phyloP scores from a whole-genome alignment of 805 yeast species.

The Cyberlindnera maclurae region DNA sequence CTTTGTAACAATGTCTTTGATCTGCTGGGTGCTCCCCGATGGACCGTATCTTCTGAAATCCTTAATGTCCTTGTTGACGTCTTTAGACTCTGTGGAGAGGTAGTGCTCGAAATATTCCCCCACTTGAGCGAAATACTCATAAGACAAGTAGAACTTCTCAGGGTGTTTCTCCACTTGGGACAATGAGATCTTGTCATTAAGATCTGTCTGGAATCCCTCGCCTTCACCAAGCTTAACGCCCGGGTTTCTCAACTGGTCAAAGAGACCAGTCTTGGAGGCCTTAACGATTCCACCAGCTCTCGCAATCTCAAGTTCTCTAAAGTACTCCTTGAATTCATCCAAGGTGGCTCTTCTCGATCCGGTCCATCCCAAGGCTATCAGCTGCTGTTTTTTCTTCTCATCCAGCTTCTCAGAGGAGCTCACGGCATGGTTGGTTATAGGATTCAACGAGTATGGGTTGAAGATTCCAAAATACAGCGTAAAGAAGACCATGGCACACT shows the following conservation, averaged over 20 bases:
- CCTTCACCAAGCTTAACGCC: constrained; percentile 63
- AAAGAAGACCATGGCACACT: constrained; percentile 47
- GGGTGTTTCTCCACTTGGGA: constrained; percentile 32
- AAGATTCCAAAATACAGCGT: constrained; percentile 62
- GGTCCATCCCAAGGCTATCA: constrained; percentile 85
- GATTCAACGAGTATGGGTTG: constrained; percentile 62
- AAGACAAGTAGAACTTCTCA: constrained; percentile 46
- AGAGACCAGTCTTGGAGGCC: constrained; percentile 69
- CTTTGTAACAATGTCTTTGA: constrained; percentile 26
- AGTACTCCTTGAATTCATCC: constrained; percentile 63
- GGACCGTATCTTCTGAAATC: constrained; percentile 66
- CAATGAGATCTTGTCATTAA: constrained; percentile 31
- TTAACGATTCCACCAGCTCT: constrained; percentile 68
- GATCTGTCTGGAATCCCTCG: constrained; percentile 69
- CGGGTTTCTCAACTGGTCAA: constrained; percentile 47
- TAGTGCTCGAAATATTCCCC: constrained; percentile 41
- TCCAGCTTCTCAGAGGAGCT: constrained; percentile 29
- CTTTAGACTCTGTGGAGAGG: constrained; percentile 27
- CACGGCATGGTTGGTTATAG: constrained; percentile 24
- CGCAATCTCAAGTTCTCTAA: constrained; percentile 56
- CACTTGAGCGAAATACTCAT: constrained; percentile 46
- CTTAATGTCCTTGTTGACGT: constrained; percentile 41
- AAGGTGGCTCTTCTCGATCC: constrained; percentile 71
- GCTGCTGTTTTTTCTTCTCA: constrained; percentile 31
- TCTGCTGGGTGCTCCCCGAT: constrained; percentile 36